Conservation (phyloP, 1,284 basidiomycete genomes). For the Chondrostereum purpureum region DNA sequence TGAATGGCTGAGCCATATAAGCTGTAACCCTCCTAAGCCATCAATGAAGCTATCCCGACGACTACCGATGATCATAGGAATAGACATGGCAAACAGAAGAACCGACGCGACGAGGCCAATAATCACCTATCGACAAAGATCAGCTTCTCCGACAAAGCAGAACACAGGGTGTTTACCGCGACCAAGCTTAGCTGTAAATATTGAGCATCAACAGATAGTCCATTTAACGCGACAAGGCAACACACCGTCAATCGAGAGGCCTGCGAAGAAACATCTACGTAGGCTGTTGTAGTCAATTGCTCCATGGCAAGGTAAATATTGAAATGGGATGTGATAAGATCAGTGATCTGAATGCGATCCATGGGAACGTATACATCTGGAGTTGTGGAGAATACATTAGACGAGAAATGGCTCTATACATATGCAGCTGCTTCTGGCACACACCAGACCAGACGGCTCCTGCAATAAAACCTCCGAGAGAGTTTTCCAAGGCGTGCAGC, state of each 20-base stretch:
- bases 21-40: not conserved
- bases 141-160: no score
- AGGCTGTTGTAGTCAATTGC: not conserved
- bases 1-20: not conserved
- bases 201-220: no score
- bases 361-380: not conserved
- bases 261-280: not conserved
- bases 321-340: no score
- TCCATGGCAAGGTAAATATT: not conserved
- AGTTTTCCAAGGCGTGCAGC: not conserved
- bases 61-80: not conserved
- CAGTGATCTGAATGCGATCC: no score
- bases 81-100: not conserved
- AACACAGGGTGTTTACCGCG: no score
- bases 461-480: not conserved
- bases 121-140: not conserved
- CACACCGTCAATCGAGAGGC: not conserved
- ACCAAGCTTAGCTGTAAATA: not conserved
- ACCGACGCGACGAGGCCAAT: not conserved
- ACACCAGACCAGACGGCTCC: not conserved
- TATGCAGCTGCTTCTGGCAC: not conserved
- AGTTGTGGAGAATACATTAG: no score
- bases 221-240: not conserved
- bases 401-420: no score
- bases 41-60: not conserved